Base-by-base conservation (phyloP, 352 stramenopile species). In the Globisporangium nagaii region DNA sequence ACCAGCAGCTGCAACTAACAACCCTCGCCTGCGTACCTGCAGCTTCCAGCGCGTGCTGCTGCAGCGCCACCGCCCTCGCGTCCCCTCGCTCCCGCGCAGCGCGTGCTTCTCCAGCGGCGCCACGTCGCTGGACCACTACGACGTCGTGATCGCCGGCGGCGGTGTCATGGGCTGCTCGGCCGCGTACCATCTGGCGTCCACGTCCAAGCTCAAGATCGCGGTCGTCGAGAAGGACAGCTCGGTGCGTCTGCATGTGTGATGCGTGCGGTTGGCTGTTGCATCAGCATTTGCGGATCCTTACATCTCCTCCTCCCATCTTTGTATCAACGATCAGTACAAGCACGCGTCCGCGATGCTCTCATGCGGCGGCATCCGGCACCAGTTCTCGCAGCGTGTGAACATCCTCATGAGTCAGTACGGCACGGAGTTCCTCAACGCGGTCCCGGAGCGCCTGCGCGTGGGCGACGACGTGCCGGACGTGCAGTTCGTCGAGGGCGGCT, bases 131-230 rank as follows among this genome's bases (percentile, higher is more conserved):
- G 34, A 53, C 11, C 47, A 79, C 56, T 92, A 90, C 43, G 84
- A 94, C 56, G 81, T 94, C 39, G 69, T 91, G 34, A 81, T 94
- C 45, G 71, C 77, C 20, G 84, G 84, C 19, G 84, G 81, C 36
- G 78, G 84, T 12, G 84, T 92, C 66, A 90, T 94, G 79, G 84
- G 84, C 49, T 90, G 79, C 65, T 94, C 84, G n/a, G 81, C 79
- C 1, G 84, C 84, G n/a, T 94, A 90, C 60, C 84, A 94, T 53
- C 62, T 94, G 44, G 75, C 78, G n/a, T 56, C 64, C 20, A 79
- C 75, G 40, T 84, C 79, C 17, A 75, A 86, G 27, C 58, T 93
- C 24, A 78, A 73, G 57, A 84, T 94, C 39, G 82, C 80, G 0
- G 73, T 94, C 7, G 60, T 91, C 19, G 84, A 94, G 63, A 81